A percentile compares a stretch with the other conserved stretches of the same genome.
These are phyloP conservation scores for Cladosporium sp. DNA, from an alignment of 2,329 filamentous ascomycete genomes.

Conservation along the genomic window DNA sequence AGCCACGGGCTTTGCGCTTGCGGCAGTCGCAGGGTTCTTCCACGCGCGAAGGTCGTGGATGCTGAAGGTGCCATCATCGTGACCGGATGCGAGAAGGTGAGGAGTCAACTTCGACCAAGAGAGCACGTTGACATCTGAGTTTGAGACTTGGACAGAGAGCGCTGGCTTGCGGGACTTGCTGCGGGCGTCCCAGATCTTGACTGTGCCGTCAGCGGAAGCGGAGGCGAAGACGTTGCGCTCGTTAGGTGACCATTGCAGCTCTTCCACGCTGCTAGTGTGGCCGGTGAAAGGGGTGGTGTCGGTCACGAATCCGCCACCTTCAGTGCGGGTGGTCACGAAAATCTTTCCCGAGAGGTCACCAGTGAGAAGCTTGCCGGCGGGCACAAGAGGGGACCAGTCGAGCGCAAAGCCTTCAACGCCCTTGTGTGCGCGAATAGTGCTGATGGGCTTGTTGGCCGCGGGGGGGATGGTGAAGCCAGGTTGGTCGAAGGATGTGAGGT, in stretches of 20 bases:
- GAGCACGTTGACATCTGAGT: constrained; percentile 90
- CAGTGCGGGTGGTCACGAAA: constrained; percentile 79
- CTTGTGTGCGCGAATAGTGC: constrained; percentile 86
- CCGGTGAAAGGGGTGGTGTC: constrained; percentile 79
- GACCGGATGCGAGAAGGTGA: constrained; percentile 86
- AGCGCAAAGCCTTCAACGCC: constrained; percentile 83
- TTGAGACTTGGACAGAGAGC: constrained; percentile 77
- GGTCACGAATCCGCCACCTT: constrained; percentile 84
- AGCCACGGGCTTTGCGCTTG: constrained; percentile 71
- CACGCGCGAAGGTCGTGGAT: constrained; percentile 96
- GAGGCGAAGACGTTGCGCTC: constrained; percentile 94
- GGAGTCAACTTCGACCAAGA: constrained; percentile 87
- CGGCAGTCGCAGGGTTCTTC: constrained; percentile 58
- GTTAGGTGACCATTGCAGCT: constrained; percentile 92
- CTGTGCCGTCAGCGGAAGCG: constrained; percentile 86
- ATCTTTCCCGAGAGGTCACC: constrained; percentile 90
- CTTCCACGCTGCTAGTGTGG: constrained; percentile 82
- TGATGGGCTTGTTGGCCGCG: constrained; percentile 82
- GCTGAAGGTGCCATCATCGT: constrained; percentile 88
- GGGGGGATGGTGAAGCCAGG: constrained; percentile 77
- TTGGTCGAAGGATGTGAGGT: constrained; percentile 83
- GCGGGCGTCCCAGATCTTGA: constrained; percentile 93
- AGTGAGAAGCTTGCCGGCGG: constrained; percentile 80
- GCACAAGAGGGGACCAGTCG: constrained; percentile 86
- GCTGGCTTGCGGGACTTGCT: constrained; percentile 87